phyloP scores from a whole-genome alignment of 768 basidiomycete genomes.

The Mycena galericulata region DNA sequence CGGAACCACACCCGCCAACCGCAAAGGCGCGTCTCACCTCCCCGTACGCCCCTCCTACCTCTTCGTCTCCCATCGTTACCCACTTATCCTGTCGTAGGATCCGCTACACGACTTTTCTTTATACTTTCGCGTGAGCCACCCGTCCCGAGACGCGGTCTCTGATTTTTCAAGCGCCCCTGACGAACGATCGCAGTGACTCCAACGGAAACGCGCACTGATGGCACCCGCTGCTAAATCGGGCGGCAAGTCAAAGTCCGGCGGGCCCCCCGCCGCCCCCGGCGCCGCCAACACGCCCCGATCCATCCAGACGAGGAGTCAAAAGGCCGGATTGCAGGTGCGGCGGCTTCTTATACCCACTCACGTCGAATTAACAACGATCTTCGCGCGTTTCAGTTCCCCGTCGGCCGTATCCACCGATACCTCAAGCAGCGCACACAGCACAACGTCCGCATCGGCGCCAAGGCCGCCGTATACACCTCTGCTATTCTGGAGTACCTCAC shows the following conservation, averaged over 20 bases:
- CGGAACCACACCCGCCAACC: constrained; percentile 9
- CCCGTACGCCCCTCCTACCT: constrained; percentile 1
- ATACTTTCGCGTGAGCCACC: constrained; percentile 26
- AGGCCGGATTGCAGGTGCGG: constrained; percentile 87
- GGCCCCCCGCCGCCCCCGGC: constrained; percentile 46
- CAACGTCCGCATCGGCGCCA: constrained; percentile 96
- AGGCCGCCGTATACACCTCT: constrained; percentile 96
- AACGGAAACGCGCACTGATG: constrained; percentile 2
- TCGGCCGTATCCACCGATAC: constrained; percentile 97
- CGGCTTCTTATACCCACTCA: background rate
- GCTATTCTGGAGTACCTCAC: constrained; percentile 97
- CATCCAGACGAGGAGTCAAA: constrained; percentile 80
- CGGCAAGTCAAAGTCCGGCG: constrained; percentile 71
- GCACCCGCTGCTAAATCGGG: constrained; percentile 65
- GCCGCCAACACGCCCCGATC: constrained; percentile 50
- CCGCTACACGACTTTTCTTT: constrained; percentile 17
- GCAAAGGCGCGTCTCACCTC: constrained; percentile 12
- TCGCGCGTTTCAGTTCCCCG: constrained; percentile 78
- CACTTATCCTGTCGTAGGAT: background rate
- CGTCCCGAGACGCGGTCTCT: constrained; percentile 18
- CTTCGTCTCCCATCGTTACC: background rate
- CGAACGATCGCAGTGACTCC: background rate
- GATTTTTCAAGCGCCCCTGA: background rate
- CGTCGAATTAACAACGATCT: background rate
- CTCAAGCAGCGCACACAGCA: constrained; percentile 92